Base-by-base conservation (phyloP, 768 basidiomycete genomes). In the Hypholoma fasciculare region DNA sequence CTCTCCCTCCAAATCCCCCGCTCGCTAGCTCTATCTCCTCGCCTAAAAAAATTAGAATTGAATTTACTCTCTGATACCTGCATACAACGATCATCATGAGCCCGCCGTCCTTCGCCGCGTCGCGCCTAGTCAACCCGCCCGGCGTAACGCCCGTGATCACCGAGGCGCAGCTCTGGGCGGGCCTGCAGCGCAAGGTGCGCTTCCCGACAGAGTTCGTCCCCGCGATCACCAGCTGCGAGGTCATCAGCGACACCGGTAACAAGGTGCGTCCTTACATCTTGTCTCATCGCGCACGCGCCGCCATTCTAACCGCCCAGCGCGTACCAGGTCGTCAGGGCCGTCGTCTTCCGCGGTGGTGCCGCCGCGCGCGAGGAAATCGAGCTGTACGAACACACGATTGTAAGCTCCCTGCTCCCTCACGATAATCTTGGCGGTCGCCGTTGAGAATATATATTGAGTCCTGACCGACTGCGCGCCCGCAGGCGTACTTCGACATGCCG, bases 81-180 rank as follows among this genome's bases (percentile, higher is more conserved):
- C 2, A 34, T 9, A 9, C 30, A 34, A 50, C 9, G 49, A 68
- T 9, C n/a, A 54, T 27, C 59, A 67, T 40, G 65, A 68, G 23
- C 16, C 49, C 27, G 47, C 39, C 44, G 23, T 67, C 61, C 51
- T 71, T 72, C 49, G 68, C 71, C 37, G 59, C 58, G 3, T 71
- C 59, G 17, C 59, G 71, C 52, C 63, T 54, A 23, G 62, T 72
- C 9, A 72, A 72, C 49, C 66, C 69, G 3, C 49, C 63, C 2
- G 66, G 67, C 7, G 61, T 54, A 26, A 44, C 57, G n/a, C 65
- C 68, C 1, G 57, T 61, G n/a, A 49, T 72, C 13, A 69, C 65
- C 0, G 68, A 69, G 52, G 65, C 52, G 27, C 69, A 70, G 46
- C 61, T 72, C 0, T 71, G 68, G 69, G 63, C 67, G 36, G 71